Percentiles rank a stretch among this genome's conserved stretches.
These are phyloP conservation scores for Phytopythium kandeliae DNA, from an alignment of 352 stramenopile species.

Conservation along the genomic window DNA sequence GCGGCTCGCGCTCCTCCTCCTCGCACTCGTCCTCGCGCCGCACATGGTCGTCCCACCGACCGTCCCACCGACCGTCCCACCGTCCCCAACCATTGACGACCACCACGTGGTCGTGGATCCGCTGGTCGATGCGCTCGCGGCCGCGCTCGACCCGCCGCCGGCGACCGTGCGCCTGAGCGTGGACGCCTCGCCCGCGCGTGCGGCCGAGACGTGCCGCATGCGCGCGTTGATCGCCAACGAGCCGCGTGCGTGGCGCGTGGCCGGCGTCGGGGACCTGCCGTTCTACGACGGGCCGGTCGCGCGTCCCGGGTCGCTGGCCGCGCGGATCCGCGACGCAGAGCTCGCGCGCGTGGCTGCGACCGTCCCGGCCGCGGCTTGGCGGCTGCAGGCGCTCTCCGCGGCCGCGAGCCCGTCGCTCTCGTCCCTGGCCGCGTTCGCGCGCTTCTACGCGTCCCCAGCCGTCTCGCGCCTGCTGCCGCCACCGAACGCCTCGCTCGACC, in stretches of 20 bases:
- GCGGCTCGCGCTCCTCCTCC: neutral
- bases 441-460: constrained; percentile 30
- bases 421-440: constrained; percentile 13
- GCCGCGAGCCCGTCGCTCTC: constrained; percentile 13
- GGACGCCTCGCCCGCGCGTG: constrained; percentile 10
- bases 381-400: constrained; percentile 15
- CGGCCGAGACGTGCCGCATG: constrained; percentile 14
- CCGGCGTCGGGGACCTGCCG: constrained; percentile 3
- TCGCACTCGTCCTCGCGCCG: neutral
- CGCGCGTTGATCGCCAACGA: constrained; percentile 22
- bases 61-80: no score
- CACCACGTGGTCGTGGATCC: no score
- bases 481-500: constrained; percentile 18
- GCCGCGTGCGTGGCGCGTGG: constrained; percentile 18
- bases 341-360: constrained; percentile 12
- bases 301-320: constrained; percentile 19
- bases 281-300: constrained; percentile 27
- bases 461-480: constrained; percentile 15
- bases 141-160: neutral
- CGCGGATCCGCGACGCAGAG: constrained; percentile 16
- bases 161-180: constrained; percentile 9
- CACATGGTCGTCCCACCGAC: neutral
- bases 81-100: no score
- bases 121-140: neutral
- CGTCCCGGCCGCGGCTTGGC: constrained; percentile 14